These are phyloP conservation scores for Albatrellus ellisii DNA, from an alignment of 768 basidiomycete genomes.

Conservation along the genomic window DNA sequence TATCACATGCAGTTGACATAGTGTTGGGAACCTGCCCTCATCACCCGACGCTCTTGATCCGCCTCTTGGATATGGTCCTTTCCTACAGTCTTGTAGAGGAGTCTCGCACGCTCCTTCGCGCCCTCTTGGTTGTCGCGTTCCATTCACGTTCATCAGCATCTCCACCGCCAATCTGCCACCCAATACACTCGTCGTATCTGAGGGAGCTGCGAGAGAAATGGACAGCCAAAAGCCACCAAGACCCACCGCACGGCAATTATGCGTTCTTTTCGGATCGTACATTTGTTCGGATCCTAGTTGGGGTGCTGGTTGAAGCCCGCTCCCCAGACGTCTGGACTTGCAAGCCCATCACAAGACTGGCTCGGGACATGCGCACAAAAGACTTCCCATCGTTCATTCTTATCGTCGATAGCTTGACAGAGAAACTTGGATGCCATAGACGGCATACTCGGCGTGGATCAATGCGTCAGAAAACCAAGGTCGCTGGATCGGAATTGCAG, in stretches of 20 bases:
- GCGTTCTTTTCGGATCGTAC: constrained; percentile 15
- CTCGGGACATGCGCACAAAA: constrained; percentile 17
- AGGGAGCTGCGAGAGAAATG: constrained; percentile 5
- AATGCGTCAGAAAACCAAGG: constrained; percentile 1
- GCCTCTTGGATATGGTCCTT: constrained; percentile 38
- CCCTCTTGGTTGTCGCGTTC: constrained; percentile 28
- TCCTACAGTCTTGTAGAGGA: constrained; percentile 29
- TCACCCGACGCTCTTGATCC: constrained; percentile 33
- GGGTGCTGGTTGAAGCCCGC: constrained; percentile 17
- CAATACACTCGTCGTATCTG: constrained; percentile 9
- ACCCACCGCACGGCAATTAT: background rate
- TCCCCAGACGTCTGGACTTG: constrained; percentile 26
- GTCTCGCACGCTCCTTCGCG: constrained; percentile 28
- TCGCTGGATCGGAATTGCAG: background rate
- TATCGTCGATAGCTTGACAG: constrained; percentile 20
- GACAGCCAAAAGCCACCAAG: background rate
- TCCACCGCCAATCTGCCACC: constrained; percentile 7
- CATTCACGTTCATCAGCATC: constrained; percentile 11
- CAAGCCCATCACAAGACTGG: constrained; percentile 27
- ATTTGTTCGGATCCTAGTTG: constrained; percentile 23
- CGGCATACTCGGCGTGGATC: constrained; percentile 7
- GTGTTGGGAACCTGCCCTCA: constrained; percentile 31
- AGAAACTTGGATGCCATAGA: constrained; percentile 1
- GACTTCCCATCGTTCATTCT: constrained; percentile 23
- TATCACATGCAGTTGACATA: constrained; percentile 39